A percentile compares a stretch with the other conserved stretches of the same genome.
Conservation (phyloP, 2,329 filamentous ascomycete genomes). For the Pseudogymnoascus destructans region DNA sequence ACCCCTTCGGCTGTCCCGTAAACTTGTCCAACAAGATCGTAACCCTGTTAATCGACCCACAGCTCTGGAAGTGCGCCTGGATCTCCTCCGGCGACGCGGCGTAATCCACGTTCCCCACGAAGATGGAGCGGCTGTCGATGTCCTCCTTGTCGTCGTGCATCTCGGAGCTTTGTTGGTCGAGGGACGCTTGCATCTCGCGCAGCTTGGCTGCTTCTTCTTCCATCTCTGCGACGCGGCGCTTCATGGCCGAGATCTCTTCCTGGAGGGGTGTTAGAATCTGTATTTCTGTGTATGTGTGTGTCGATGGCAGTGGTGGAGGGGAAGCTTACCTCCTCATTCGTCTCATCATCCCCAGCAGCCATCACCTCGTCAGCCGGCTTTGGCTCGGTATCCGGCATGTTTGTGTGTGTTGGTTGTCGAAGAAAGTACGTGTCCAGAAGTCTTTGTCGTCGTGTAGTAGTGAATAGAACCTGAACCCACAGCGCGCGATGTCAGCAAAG, state of each 20-base stretch:
- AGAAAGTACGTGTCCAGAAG: not conserved
- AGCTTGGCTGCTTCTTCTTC: conserved; percentile 79
- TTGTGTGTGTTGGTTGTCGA: not conserved
- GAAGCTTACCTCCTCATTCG: conserved; percentile 23
- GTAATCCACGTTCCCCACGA: conserved; percentile 98
- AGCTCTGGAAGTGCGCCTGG: conserved; percentile 95
- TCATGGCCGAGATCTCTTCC: conserved; percentile 81
- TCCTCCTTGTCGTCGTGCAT: conserved; percentile 90
- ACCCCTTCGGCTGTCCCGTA: conserved; percentile 98
- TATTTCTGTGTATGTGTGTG: not conserved
- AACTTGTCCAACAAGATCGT: conserved; percentile 98
- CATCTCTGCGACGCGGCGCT: conserved; percentile 77
- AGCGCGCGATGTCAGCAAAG: not conserved
- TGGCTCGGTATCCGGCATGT: conserved; percentile 21
- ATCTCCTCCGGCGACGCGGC: conserved; percentile 95
- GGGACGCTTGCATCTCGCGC: conserved; percentile 70
- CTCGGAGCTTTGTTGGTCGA: conserved; percentile 75
- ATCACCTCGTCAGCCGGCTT: conserved; percentile 22
- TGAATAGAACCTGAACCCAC: not conserved
- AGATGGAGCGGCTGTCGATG: conserved; percentile 87
- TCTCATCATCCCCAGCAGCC: conserved; percentile 19
- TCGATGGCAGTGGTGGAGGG: not conserved
- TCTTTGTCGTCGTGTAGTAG: not conserved
- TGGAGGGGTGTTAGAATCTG: conserved; percentile 20
- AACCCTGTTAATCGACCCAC: conserved; percentile 92